Percentiles rank a stretch among this genome's conserved stretches.
These are phyloP conservation scores for Pichia membranifaciens DNA, from an alignment of 805 yeast genomes.

Conservation along the genomic window DNA sequence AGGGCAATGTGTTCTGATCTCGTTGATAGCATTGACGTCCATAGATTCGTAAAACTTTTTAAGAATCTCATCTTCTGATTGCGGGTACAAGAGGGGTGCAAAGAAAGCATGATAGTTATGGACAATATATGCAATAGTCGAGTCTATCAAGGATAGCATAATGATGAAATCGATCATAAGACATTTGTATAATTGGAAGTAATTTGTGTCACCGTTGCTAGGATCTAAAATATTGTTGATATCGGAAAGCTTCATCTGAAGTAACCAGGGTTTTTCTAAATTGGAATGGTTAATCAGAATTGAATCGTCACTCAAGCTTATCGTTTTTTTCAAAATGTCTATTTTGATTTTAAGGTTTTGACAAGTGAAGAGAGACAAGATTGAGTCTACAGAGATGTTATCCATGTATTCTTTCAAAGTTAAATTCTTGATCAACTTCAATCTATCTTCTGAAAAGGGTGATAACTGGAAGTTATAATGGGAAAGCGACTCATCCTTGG, in stretches of 20 bases:
- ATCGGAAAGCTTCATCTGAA: no score
- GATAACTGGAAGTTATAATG: constrained; percentile 1
- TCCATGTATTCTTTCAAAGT: neutral
- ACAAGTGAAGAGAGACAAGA: neutral
- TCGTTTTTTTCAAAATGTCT: constrained; percentile 4
- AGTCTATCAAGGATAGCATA: constrained; percentile 8
- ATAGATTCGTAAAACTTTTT: neutral
- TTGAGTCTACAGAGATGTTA: neutral
- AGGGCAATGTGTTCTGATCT: neutral
- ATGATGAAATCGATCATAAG: constrained; percentile 4
- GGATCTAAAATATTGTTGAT: neutral
- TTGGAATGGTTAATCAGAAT: neutral
- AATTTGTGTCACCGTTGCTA: neutral
- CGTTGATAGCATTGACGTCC: neutral
- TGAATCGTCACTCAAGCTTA: constrained; percentile 3
- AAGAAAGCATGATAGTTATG: neutral
- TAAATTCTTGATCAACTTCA: neutral
- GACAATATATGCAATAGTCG: neutral
- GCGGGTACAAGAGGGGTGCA: neutral
- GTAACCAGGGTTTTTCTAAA: neutral
- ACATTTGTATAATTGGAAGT: neutral
- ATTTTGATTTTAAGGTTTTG: constrained; percentile 5
- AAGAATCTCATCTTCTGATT: neutral
- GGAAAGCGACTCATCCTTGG: neutral
- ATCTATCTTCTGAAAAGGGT: neutral